Conservation (phyloP, 2,329 filamentous ascomycete genomes). For the Trichoderma asperellum region DNA sequence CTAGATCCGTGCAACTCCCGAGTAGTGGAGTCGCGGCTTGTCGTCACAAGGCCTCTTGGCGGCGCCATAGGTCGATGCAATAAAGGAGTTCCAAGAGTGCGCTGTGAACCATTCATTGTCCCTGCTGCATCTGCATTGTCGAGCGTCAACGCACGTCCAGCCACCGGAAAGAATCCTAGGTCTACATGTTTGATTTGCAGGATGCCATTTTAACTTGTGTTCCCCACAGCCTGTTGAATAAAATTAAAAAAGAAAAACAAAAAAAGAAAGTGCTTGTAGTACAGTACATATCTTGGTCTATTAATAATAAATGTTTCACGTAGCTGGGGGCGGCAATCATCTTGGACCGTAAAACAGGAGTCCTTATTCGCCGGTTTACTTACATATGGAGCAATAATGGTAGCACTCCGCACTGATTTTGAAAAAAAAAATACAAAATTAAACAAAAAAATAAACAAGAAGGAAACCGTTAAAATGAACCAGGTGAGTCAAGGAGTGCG, state of each 20-base stretch:
- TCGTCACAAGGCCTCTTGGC: conserved; percentile 25
- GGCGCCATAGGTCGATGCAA: background rate
- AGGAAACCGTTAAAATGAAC: conserved; percentile 3
- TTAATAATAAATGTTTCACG: conserved; percentile 25
- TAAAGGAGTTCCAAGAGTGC: background rate
- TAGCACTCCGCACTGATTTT: background rate
- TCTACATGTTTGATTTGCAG: background rate
- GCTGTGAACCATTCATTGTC: background rate
- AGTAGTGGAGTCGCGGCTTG: conserved; percentile 20
- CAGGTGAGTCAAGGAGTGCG: conserved; percentile 13
- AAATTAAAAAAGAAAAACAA: background rate
- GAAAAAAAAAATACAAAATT: too few species aligned
- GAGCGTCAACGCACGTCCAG: background rate
- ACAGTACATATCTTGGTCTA: background rate
- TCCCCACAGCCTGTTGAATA: background rate
- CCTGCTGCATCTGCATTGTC: background rate
- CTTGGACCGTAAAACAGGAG: conserved; percentile 3
- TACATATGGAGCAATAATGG: background rate
- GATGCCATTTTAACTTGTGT: background rate
- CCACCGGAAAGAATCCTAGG: background rate
- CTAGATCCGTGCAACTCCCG: conserved; percentile 18
- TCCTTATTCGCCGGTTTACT: conserved; percentile 6
- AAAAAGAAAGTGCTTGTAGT: background rate
- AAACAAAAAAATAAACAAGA: too few species aligned
- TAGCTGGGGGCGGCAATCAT: conserved; percentile 10